phyloP scores from a whole-genome alignment of 2,329 filamentous ascomycete genomes.

The Apiospora hydei region DNA sequence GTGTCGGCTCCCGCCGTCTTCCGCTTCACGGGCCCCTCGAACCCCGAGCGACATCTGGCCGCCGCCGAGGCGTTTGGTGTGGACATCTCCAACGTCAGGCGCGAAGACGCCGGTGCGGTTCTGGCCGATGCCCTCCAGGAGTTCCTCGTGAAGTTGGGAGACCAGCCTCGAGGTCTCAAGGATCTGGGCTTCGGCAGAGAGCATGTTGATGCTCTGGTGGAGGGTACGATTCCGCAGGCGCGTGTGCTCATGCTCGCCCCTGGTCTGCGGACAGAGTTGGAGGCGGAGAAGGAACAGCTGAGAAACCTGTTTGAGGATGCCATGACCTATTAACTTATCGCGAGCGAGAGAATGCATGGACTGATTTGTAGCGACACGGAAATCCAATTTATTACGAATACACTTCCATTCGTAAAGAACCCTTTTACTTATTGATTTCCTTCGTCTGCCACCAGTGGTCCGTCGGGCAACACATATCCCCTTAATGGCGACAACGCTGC shows the following conservation, averaged over 20 bases:
- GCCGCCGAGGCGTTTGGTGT: conserved; percentile 92
- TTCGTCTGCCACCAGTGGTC: neutral
- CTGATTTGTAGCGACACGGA: neutral
- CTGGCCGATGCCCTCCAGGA: conserved; percentile 81
- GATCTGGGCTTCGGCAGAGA: conserved; percentile 78
- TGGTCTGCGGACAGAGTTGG: conserved; percentile 73
- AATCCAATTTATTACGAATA: neutral
- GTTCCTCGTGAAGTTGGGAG: conserved; percentile 84
- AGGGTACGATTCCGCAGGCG: conserved; percentile 92
- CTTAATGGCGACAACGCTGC: too few species aligned
- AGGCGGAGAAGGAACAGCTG: conserved; percentile 76
- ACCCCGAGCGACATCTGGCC: conserved; percentile 88
- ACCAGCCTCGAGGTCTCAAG: conserved; percentile 88
- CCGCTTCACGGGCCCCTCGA: conserved; percentile 88
- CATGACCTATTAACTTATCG: conserved; percentile 47
- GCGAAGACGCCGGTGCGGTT: conserved; percentile 88
- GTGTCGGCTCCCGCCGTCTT: conserved; percentile 95
- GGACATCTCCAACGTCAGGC: conserved; percentile 86
- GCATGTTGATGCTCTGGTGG: conserved; percentile 84
- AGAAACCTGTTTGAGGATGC: conserved; percentile 71
- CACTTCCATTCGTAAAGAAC: neutral
- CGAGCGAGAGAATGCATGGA: neutral
- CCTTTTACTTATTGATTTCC: neutral
- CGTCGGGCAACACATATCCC: too few species aligned
- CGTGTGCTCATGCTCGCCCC: conserved; percentile 93